A percentile compares a stretch with the other conserved stretches of the same genome.
These are phyloP conservation scores for Aschersonia sp. DNA, from an alignment of 2,329 filamentous ascomycete genomes.

Conservation along the genomic window DNA sequence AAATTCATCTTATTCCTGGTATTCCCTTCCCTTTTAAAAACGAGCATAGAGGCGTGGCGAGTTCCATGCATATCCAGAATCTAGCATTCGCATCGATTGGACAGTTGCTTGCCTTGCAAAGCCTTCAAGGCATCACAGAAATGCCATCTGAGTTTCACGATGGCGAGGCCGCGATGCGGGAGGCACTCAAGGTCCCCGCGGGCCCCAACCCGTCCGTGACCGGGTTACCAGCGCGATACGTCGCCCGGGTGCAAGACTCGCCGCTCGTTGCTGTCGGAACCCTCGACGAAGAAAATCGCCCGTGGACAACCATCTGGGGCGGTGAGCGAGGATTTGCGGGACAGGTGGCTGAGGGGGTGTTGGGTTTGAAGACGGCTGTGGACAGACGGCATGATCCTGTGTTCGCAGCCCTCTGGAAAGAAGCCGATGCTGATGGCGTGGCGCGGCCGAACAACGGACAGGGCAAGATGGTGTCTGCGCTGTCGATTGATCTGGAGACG, in stretches of 20 bases:
- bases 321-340: constrained; percentile 54
- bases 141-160: constrained; percentile 37
- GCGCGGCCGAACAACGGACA: constrained; percentile 22
- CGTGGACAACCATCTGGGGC: constrained; percentile 72
- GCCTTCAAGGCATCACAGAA: not conserved
- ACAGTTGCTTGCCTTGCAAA: not conserved
- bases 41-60: too few relatives aligned
- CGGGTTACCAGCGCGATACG: constrained; percentile 47
- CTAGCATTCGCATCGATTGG: not conserved
- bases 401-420: constrained; percentile 43
- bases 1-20: too few relatives aligned
- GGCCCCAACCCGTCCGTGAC: constrained; percentile 51
- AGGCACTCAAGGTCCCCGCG: constrained; percentile 41
- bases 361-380: constrained; percentile 49
- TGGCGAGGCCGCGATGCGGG: constrained; percentile 53
- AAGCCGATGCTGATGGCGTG: constrained; percentile 25
- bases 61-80: not conserved
- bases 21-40: too few relatives aligned
- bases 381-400: constrained; percentile 56
- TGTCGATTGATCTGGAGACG: constrained; percentile 38
- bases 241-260: constrained; percentile 42
- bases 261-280: constrained; percentile 62
- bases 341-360: constrained; percentile 43
- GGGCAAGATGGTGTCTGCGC: constrained; percentile 26
- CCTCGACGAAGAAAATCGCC: constrained; percentile 46